Conservation (phyloP, 2,329 filamentous ascomycete species). For the Trichoderma harzianum region DNA sequence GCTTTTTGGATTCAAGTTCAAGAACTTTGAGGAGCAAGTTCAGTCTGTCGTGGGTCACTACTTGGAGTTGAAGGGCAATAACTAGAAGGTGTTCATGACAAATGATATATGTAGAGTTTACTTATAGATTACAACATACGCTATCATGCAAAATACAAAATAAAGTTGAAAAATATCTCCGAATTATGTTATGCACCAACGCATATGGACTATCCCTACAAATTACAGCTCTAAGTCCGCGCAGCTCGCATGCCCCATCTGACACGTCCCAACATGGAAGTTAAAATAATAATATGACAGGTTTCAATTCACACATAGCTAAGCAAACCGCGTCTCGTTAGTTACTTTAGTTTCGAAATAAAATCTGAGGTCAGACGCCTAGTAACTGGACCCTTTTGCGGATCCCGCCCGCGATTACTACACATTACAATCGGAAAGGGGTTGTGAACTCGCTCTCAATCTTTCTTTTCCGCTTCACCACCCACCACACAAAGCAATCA, state of each 20-base stretch:
- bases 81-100: not conserved
- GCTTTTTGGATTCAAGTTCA: conserved; percentile 32
- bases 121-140: not conserved
- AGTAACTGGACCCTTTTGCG: not conserved
- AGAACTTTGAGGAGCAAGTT: conserved; percentile 34
- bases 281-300: not conserved
- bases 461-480: not conserved
- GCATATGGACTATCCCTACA: not conserved
- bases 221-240: not conserved
- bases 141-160: not conserved
- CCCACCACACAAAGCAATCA: not conserved
- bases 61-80: conserved; percentile 26
- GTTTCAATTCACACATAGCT: not conserved
- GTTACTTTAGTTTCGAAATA: not conserved
- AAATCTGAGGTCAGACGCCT: not conserved
- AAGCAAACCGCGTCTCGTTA: not conserved
- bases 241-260: not conserved
- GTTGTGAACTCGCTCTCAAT: not conserved
- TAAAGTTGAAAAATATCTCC: not conserved
- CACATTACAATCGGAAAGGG: not conserved
- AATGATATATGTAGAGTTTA: not conserved
- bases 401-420: not conserved
- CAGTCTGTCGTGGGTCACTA: conserved; percentile 34
- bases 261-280: not conserved
- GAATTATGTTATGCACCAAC: not conserved